Evolutionary conservation across 371 early-diverging fungal genomes (phyloP).

Genomic region (Mortierella sp.): DNA sequence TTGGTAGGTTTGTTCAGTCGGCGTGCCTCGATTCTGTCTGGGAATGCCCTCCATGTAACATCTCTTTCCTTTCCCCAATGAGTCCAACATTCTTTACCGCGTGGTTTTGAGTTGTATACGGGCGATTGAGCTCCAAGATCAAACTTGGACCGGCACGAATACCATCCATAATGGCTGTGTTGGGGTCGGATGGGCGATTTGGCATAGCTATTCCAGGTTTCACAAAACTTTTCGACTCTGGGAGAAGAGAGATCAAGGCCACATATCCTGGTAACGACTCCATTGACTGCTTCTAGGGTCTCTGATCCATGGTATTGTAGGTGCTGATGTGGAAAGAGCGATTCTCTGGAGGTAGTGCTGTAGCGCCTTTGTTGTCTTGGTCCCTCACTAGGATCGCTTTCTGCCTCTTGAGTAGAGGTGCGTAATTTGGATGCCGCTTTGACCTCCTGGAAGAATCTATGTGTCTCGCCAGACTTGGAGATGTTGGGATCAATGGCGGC

Average conservation of each 20-base stretch:
- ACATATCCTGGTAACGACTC: slow-evolving; percentile 32
- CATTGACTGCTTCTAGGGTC: slow-evolving; percentile 41
- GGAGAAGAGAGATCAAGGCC: slow-evolving; percentile 13
- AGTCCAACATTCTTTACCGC: slow-evolving; percentile 32
- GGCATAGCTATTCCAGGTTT: too few species aligned
- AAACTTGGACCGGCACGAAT: slow-evolving; percentile 15
- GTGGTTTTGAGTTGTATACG: slow-evolving; percentile 10
- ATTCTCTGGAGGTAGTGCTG: slow-evolving; percentile 15
- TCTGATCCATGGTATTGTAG: slow-evolving; percentile 47
- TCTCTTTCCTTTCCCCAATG: slow-evolving; percentile 30
- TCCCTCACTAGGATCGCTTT: neutral
- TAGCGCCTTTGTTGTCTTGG: slow-evolving; percentile 5
- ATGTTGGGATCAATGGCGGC: slow-evolving; percentile 39
- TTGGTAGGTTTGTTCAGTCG: slow-evolving; percentile 21
- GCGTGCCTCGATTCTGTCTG: slow-evolving; percentile 14
- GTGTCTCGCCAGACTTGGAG: slow-evolving; percentile 48
- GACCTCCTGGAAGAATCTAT: slow-evolving; percentile 45
- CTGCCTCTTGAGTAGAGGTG: slow-evolving; percentile 1
- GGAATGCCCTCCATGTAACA: slow-evolving; percentile 28
- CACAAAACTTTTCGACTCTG: neutral
- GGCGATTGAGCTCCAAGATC: slow-evolving; percentile 41
- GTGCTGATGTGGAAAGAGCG: slow-evolving; percentile 30
- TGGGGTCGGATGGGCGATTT: too few species aligned
- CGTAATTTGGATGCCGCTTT: slow-evolving; percentile 22
- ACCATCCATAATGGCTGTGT: slow-evolving; percentile 17